Conservation (phyloP, 257 asterid genomes). For the Nicotiana noctiflora region DNA sequence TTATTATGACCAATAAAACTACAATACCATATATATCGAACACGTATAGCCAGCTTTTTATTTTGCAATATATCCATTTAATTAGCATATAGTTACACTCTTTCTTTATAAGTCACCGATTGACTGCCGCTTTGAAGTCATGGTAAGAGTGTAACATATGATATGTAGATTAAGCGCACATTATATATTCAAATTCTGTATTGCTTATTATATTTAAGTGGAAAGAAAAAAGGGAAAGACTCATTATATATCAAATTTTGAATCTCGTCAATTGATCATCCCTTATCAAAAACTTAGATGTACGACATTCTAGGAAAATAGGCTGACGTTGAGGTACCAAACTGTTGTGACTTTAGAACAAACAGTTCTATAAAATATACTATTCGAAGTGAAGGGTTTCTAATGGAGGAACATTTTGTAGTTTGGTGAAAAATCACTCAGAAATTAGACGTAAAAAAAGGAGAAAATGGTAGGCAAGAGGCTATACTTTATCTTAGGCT, state of each 20-base stretch:
- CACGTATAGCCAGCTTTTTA: too few species aligned
- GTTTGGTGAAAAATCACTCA: neutral
- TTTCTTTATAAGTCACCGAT: neutral
- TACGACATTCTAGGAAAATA: neutral
- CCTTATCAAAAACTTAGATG: neutral
- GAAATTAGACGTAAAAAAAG: neutral
- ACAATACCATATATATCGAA: too few species aligned
- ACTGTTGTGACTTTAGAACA: neutral
- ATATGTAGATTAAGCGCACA: too few species aligned
- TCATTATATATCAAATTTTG: neutral
- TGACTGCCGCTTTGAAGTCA: too few species aligned
- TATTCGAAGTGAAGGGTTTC: neutral
- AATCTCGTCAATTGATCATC: too few species aligned
- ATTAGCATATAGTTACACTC: neutral
- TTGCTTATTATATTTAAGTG: too few species aligned
- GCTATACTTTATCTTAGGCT: slow-evolving; percentile 17
- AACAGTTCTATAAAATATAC: neutral
- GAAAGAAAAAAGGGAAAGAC: neutral
- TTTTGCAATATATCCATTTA: neutral
- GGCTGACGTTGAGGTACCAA: neutral
- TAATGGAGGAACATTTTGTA: neutral
- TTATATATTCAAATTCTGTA: too few species aligned
- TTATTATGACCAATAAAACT: too few species aligned
- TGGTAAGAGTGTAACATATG: too few species aligned
- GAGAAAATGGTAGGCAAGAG: slow-evolving; percentile 4